These are phyloP conservation scores for Hysterangium stoloniferum DNA, from an alignment of 768 basidiomycete genomes.

Conservation along the genomic window DNA sequence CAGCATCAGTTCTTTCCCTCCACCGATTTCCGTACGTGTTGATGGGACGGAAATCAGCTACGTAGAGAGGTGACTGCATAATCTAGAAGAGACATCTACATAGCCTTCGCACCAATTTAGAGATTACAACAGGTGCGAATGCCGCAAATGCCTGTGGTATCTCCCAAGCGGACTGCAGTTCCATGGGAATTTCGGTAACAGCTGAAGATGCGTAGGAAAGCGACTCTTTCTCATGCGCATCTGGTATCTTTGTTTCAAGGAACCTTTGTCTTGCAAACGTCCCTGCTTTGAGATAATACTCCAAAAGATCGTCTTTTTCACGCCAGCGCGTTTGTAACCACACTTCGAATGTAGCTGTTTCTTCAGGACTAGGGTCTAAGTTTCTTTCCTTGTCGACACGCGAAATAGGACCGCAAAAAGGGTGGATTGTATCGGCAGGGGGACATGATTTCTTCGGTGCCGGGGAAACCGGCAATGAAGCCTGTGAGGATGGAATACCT, in stretches of 20 bases:
- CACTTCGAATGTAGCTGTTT: slow-evolving; percentile 61
- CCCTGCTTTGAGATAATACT: slow-evolving; percentile 50
- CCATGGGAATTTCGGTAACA: slow-evolving; percentile 42
- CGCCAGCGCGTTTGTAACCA: slow-evolving; percentile 83
- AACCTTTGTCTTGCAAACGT: slow-evolving; percentile 31
- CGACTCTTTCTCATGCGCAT: slow-evolving; percentile 22
- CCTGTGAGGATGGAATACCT: slow-evolving; percentile 40
- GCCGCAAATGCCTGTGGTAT: slow-evolving; percentile 63
- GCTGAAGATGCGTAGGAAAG: neutral
- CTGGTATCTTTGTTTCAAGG: slow-evolving; percentile 5
- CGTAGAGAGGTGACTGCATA: neutral
- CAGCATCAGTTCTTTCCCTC: neutral
- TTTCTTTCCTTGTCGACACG: slow-evolving; percentile 22
- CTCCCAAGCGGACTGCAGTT: slow-evolving; percentile 46
- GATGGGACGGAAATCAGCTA: neutral
- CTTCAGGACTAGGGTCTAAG: slow-evolving; percentile 46
- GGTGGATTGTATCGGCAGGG: neutral
- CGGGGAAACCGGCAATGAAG: slow-evolving; percentile 23
- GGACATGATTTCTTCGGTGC: neutral
- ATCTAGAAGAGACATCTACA: neutral
- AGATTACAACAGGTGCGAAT: slow-evolving; percentile 41
- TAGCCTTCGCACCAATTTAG: neutral
- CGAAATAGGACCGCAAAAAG: slow-evolving; percentile 1
- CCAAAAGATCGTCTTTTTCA: slow-evolving; percentile 76
- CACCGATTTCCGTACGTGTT: too few relatives aligned